phyloP scores from a whole-genome alignment of 2,329 filamentous ascomycete species.

The Verticillium isaacii region DNA sequence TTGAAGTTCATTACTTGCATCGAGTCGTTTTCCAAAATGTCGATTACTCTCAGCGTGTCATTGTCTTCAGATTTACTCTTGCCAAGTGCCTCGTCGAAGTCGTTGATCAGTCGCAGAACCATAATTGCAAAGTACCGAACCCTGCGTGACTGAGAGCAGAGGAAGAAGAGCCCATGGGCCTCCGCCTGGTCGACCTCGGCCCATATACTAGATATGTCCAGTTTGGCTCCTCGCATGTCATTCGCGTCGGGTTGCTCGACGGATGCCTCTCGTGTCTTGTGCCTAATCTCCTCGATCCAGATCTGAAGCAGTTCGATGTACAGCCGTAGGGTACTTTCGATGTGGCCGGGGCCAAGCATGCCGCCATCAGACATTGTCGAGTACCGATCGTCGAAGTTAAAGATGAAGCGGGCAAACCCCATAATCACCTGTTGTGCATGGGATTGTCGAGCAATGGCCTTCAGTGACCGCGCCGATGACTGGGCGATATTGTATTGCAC shows the following conservation, averaged over 20 bases:
- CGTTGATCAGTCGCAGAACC: constrained; percentile 83
- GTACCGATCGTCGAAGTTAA: constrained; percentile 96
- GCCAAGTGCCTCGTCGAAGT: constrained; percentile 86
- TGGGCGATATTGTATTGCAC: constrained; percentile 87
- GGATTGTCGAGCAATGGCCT: constrained; percentile 89
- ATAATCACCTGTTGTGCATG: constrained; percentile 95
- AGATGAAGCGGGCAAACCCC: constrained; percentile 95
- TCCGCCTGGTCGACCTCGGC: constrained; percentile 96
- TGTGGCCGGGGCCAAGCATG: constrained; percentile 89
- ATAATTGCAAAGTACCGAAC: constrained; percentile 90
- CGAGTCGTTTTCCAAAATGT: constrained; percentile 87
- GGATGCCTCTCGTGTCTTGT: constrained; percentile 71
- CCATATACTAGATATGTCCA: constrained; percentile 84
- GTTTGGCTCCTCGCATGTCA: constrained; percentile 69
- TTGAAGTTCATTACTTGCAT: constrained; percentile 87
- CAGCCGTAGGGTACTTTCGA: constrained; percentile 86
- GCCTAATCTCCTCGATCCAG: constrained; percentile 95
- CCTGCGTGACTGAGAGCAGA: constrained; percentile 89
- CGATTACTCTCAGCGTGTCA: constrained; percentile 72
- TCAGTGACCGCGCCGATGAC: constrained; percentile 88
- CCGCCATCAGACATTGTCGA: constrained; percentile 97
- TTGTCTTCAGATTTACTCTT: constrained; percentile 56
- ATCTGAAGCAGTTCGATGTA: constrained; percentile 94
- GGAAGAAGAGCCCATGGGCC: constrained; percentile 92
- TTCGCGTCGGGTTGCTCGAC: constrained; percentile 60